Conservation (phyloP, 768 basidiomycete species). For the Boletus rubroflammeus region DNA sequence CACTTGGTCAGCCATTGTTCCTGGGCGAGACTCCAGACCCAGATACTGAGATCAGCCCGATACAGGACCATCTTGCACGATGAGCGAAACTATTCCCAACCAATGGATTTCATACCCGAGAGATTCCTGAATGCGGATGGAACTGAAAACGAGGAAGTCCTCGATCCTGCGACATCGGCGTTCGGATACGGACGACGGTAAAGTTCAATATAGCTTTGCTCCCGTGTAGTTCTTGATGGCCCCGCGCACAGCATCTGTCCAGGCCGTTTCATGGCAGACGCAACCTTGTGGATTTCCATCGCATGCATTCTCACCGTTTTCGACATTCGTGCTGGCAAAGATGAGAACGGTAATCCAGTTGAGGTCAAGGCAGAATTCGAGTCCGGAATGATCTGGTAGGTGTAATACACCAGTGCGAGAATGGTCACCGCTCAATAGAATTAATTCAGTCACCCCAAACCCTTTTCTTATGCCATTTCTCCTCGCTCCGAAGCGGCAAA, state of each 20-base stretch:
- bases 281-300: slow-evolving; percentile 35
- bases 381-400: slow-evolving; percentile 32
- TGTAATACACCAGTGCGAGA: background rate
- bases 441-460: slow-evolving; percentile 27
- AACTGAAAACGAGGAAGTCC: slow-evolving; percentile 29
- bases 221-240: background rate
- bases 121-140: slow-evolving; percentile 39
- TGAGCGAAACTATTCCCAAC: slow-evolving; percentile 31
- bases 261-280: slow-evolving; percentile 43
- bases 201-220: background rate
- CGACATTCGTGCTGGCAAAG: slow-evolving; percentile 22
- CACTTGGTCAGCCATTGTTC: slow-evolving; percentile 42
- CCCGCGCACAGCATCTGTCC: slow-evolving; percentile 35
- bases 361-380: slow-evolving; percentile 23
- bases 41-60: slow-evolving; percentile 4
- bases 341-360: slow-evolving; percentile 14
- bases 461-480: slow-evolving; percentile 28
- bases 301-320: slow-evolving; percentile 31
- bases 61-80: slow-evolving; percentile 40
- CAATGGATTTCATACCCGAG: slow-evolving; percentile 36
- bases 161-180: slow-evolving; percentile 29
- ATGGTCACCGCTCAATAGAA: background rate
- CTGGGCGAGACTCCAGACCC: background rate
- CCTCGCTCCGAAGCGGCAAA: slow-evolving; percentile 30
- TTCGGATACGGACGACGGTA: slow-evolving; percentile 39